Percentiles rank a stretch among this genome's conserved stretches.
These are phyloP conservation scores for Parascedosporium putredinis DNA, from an alignment of 2,329 filamentous ascomycete species.

Conservation along the genomic window DNA sequence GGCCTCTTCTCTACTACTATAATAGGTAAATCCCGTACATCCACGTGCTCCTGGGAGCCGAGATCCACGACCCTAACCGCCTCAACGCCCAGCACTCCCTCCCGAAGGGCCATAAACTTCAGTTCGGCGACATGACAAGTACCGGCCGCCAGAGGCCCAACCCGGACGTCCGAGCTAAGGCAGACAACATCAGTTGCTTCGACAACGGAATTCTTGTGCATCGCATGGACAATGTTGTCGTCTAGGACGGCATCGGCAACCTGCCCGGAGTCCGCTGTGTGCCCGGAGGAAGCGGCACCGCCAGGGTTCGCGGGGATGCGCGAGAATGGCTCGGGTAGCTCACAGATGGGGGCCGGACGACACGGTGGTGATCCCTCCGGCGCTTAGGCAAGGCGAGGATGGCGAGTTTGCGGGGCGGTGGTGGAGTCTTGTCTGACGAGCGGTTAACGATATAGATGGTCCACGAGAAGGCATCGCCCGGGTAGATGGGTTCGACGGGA, in stretches of 20 bases:
- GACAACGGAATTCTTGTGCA: slow-evolving; percentile 54
- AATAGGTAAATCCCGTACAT: slow-evolving; percentile 63
- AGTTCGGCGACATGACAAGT: slow-evolving; percentile 66
- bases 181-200: slow-evolving; percentile 62
- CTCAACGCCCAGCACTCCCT: slow-evolving; percentile 61
- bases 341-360: slow-evolving; percentile 43
- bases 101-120: slow-evolving; percentile 57
- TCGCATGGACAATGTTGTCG: slow-evolving; percentile 59
- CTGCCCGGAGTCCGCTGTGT: slow-evolving; percentile 24
- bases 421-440: slow-evolving; percentile 33
- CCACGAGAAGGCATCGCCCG: slow-evolving; percentile 62
- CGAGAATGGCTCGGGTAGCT: slow-evolving; percentile 16
- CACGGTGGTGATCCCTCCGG: slow-evolving; percentile 41
- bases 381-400: slow-evolving; percentile 58
- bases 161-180: slow-evolving; percentile 61
- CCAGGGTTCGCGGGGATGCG: slow-evolving; percentile 13
- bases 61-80: slow-evolving; percentile 65
- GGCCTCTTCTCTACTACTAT: slow-evolving; percentile 40
- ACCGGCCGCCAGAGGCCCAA: slow-evolving; percentile 61
- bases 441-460: slow-evolving; percentile 68
- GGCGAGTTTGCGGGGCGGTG: slow-evolving; percentile 53
- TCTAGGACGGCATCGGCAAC: slow-evolving; percentile 60
- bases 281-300: slow-evolving; percentile 16
- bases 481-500: slow-evolving; percentile 42
- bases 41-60: slow-evolving; percentile 63